phyloP scores from a whole-genome alignment of 2,329 filamentous ascomycete genomes.

The Piedraia hortae region DNA sequence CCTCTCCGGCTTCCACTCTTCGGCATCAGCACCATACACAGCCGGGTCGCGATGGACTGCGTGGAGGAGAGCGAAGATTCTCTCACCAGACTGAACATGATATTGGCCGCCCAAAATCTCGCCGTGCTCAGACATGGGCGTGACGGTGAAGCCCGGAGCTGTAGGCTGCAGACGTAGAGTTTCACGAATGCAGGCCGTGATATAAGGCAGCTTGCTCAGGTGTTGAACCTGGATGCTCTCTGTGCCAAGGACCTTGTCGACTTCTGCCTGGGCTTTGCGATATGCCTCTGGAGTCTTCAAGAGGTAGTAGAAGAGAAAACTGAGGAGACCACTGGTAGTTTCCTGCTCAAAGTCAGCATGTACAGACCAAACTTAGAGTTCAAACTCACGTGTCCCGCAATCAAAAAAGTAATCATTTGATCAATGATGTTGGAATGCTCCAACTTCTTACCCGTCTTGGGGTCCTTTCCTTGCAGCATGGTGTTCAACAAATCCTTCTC shows the following conservation, averaged over 20 bases:
- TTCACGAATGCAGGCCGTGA: slow-evolving; percentile 38
- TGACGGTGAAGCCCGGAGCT: slow-evolving; percentile 29
- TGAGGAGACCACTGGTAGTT: slow-evolving; percentile 39
- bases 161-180: slow-evolving; percentile 32
- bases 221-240: slow-evolving; percentile 31
- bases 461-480: slow-evolving; percentile 40
- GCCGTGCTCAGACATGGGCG: slow-evolving; percentile 22
- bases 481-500: slow-evolving; percentile 41
- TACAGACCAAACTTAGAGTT: no score
- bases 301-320: slow-evolving; percentile 37
- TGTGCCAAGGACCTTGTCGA: slow-evolving; percentile 35
- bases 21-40: slow-evolving; percentile 36
- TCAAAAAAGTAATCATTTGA: slow-evolving; percentile 42
- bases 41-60: slow-evolving; percentile 32
- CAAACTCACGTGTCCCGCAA: slow-evolving; percentile 23
- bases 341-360: no score
- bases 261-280: slow-evolving; percentile 35
- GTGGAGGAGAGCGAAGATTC: slow-evolving; percentile 22
- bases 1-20: slow-evolving; percentile 40
- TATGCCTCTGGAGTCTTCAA: slow-evolving; percentile 33
- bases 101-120: slow-evolving; percentile 34
- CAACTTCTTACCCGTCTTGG: slow-evolving; percentile 34
- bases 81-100: slow-evolving; percentile 24
- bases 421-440: slow-evolving; percentile 34
- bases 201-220: slow-evolving; percentile 35